Base-by-base conservation (phyloP, 352 stramenopile genomes). In the Peronospora destructor region DNA sequence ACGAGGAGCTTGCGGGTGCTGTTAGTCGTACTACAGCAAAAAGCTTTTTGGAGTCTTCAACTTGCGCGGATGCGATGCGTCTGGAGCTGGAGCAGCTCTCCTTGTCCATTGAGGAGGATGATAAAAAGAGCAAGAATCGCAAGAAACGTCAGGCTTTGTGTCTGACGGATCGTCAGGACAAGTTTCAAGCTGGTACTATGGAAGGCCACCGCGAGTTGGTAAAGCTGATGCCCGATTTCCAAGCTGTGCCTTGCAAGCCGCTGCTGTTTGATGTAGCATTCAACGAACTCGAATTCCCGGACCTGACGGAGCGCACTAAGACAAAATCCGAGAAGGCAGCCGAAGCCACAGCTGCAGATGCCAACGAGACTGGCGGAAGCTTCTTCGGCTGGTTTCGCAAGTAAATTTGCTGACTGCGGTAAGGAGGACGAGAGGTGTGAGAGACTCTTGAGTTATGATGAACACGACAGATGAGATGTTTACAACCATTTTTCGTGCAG, bases 351-450 rank as follows among this genome's bases (percentile, higher is more conserved):
- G 59, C 68, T 0, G 53, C 65, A 14, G 56, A 28, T 34, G 41
- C 47, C 6, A 70, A 74, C 40, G 56, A 70, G 19, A 56, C 45
- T n/a, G 45, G 59, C 12, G 57, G 60, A 2, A 61, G 61, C 2
- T 73, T 92, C 54, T 89, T 92, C 35, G 78, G 78, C 25, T 92
- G 81, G 81, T 88, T 92, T 61, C 78, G 81, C 39, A 85, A 81
- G 66, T 86, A 78, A 53, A 63, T 12, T 13, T 17, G 19, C 16
- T n/a, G 25, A 13, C 14, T 10, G 14, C 29, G 16, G 8, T 26
- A 63, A 40, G 61, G 36, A 56, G 13, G 8, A 35, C 26, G 21
- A 49, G 29, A n/a, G 34, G 41, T 55, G 37, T 52, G 42, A 26
- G 23, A 0, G 4, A 54, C 37, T 43, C 62, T 50, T 48, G 53